Evolutionary conservation across 306 rosid species (phyloP), one percentile per base, ranked within the genome.

Genomic region (Lathyrus tuberosus): DNA sequence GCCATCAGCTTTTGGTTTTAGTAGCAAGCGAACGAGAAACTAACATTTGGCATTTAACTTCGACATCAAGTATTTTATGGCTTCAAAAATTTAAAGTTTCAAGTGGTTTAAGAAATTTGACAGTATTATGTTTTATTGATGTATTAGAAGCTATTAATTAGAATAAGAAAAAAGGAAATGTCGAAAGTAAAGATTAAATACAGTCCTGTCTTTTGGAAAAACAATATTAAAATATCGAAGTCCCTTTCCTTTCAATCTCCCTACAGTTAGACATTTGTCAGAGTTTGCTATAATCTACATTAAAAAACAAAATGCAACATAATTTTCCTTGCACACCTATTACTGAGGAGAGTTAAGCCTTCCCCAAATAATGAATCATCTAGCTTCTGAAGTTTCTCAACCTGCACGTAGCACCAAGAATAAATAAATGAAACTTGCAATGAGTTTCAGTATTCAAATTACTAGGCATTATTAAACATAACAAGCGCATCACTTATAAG

Each of bases 261-360:
- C 73, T 15, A 70, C 18, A 46, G 43, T 31, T n/a, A 37, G 37
- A 33, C 12, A 44, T 53, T 42, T 60, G 20, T 40, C 67, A 18
- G 24, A 59, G 42, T 72, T 20, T 37, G 35, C 28, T 51, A 35
- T 35, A 30, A 30, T 64, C 26, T 16, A 60, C 38, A 44, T 41
- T 46, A 41, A 66, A 30, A 64, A 49, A 51, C 1, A 60, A 52
- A 8, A 60, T 14, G 64, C 10, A 78, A 58, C 41, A 52, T 22
- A 33, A 30, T 76, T 54, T 67, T 61, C 51, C 47, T 73, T 51
- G 44, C 89, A 70, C 41, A 92, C 98, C 96, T 90, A 72, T 81
- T 71, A 56, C 58, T 84, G 28, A 85, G 74, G 67, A 88, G 89
- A 76, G 98, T 86, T 75, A 93, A 82, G 71, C 98, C 98, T 83